Evolutionary conservation across 257 asterid species (phyloP).

Genomic region (Paulownia fortunei): DNA sequence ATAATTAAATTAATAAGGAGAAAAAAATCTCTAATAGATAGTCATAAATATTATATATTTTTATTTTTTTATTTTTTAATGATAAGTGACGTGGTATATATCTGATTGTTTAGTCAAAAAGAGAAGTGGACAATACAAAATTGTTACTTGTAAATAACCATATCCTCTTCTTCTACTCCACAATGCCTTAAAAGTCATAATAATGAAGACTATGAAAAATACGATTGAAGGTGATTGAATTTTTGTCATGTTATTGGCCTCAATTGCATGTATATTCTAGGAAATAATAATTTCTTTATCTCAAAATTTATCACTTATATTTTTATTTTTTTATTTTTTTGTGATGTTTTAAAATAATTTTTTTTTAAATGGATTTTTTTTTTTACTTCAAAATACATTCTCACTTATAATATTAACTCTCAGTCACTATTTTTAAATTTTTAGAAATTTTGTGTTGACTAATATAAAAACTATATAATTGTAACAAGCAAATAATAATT

Average conservation of each 20-base stretch:
- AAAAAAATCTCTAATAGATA: background rate
- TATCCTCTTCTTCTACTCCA: constrained; percentile 5
- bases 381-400: too few species aligned
- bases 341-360: too few species aligned
- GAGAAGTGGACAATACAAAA: background rate
- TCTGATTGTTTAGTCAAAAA: too few species aligned
- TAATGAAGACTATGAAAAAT: background rate
- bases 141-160: background rate
- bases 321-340: too few species aligned
- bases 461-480: too few species aligned
- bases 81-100: too few species aligned
- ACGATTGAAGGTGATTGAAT: background rate
- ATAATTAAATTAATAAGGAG: background rate
- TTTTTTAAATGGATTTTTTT: too few species aligned
- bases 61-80: too few species aligned
- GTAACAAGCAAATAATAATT: background rate
- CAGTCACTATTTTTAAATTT: too few species aligned
- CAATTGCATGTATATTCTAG: background rate
- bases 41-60: too few species aligned
- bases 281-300: background rate
- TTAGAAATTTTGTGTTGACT: too few species aligned
- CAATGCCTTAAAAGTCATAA: background rate
- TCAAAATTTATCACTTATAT: background rate
- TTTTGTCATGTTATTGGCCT: background rate
- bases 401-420: too few species aligned